Evolutionary conservation across 495 filamentous ascomycete species (phyloP).

Genomic region (Oleoguttula mirabilis): DNA sequence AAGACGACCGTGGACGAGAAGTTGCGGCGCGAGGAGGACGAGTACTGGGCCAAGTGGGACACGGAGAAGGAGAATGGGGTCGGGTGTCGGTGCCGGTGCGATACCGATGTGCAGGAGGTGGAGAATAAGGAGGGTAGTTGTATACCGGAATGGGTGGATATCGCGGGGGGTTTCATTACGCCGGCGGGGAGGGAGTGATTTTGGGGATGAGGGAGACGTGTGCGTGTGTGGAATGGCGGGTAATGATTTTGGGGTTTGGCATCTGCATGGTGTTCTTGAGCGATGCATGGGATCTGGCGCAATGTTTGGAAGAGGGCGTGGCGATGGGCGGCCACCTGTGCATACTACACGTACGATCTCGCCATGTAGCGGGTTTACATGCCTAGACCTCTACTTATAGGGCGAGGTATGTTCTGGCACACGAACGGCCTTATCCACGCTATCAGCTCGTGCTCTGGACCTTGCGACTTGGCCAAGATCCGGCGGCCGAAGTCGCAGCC

Average conservation of each 20-base stretch:
- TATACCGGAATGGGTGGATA: constrained; percentile 91
- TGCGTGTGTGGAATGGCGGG: background rate
- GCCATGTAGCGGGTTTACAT: no score
- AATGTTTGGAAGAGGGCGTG: no score
- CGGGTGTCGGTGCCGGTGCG: constrained; percentile 90
- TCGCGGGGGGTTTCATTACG: constrained; percentile 64
- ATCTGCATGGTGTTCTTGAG: no score
- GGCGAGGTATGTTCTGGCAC: no score
- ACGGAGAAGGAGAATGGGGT: constrained; percentile 88
- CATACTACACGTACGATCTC: no score
- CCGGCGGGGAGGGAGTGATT: constrained; percentile 9
- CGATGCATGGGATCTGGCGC: no score
- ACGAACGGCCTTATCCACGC: no score
- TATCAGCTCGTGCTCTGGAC: no score
- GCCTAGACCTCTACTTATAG: no score
- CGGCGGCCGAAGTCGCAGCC: no score
- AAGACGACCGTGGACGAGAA: constrained; percentile 73
- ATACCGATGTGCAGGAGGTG: constrained; percentile 96
- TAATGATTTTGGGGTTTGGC: background rate
- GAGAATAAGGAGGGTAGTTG: constrained; percentile 95
- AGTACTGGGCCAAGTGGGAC: constrained; percentile 89
- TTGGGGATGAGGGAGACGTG: background rate
- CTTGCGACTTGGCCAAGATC: no score
- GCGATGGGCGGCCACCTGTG: no score
- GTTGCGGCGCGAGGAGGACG: constrained; percentile 82